phyloP scores from a whole-genome alignment of 1,284 basidiomycete species.

The Ustilago bromivora region DNA sequence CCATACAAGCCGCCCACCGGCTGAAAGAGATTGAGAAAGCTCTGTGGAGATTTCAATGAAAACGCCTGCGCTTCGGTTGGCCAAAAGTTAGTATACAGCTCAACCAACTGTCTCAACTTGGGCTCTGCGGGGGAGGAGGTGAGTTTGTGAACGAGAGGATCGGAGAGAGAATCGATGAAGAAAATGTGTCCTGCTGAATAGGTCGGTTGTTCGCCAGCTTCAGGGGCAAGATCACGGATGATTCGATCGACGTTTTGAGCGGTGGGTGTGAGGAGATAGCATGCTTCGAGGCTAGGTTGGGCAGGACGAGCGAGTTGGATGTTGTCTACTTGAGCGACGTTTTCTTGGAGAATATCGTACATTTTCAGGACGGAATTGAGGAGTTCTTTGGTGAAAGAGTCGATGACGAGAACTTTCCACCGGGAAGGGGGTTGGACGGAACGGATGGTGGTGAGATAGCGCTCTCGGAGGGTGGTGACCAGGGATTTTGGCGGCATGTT shows the following conservation, averaged over 20 bases:
- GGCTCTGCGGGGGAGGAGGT: slow-evolving; percentile 66
- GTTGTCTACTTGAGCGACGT: slow-evolving; percentile 66
- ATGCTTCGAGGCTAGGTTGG: slow-evolving; percentile 61
- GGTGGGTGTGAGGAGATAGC: slow-evolving; percentile 92
- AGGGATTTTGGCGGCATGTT: slow-evolving; percentile 54
- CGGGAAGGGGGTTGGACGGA: slow-evolving; percentile 66
- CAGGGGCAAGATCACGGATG: slow-evolving; percentile 72
- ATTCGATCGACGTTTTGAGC: slow-evolving; percentile 91
- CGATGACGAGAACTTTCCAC: slow-evolving; percentile 98
- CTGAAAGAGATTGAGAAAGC: slow-evolving; percentile 52
- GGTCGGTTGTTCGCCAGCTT: slow-evolving; percentile 71
- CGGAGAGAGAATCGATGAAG: slow-evolving; percentile 85
- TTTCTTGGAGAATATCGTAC: slow-evolving; percentile 72
- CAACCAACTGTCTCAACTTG: slow-evolving; percentile 64
- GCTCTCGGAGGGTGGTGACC: slow-evolving; percentile 50
- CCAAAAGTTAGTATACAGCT: slow-evolving; percentile 68
- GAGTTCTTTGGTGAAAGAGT: slow-evolving; percentile 87
- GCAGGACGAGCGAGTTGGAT: slow-evolving; percentile 63
- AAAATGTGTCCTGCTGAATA: slow-evolving; percentile 92
- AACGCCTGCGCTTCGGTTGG: slow-evolving; percentile 61
- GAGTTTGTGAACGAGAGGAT: slow-evolving; percentile 62
- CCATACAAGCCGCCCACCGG: slow-evolving; percentile 72
- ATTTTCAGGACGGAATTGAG: slow-evolving; percentile 89
- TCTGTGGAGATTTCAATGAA: slow-evolving; percentile 61
- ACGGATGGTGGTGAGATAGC: slow-evolving; percentile 62